Base-by-base conservation (phyloP, 1,139 yeast genomes). In the Sugiyamaella novakii region DNA sequence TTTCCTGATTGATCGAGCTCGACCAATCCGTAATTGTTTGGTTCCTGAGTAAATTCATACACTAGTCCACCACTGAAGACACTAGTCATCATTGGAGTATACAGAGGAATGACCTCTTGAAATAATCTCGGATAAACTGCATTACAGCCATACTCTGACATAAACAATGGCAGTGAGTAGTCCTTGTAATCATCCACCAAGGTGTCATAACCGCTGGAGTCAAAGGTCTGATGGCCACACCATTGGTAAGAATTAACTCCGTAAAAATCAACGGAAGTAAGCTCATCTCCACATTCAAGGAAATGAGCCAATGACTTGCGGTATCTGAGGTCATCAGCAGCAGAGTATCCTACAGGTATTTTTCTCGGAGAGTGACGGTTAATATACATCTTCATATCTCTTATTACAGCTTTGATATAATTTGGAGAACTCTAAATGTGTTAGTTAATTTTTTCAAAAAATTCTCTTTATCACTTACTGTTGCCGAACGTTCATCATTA, bases 221-320 rank as follows among this genome's bases (percentile, higher is more conserved):
- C 59, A 78, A 84, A 87, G 49, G 78, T 74, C 34, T 80, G 78
- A 15, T 78, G 65, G 43, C 91, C 85, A 49, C 98, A 92, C 98
- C 98, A 92, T 65, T 89, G 96, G 67, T 92, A 92, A 0, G 96
- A 84, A 66, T 92, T 92, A 48, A 92, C 91, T 3, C 98, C 98
- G 69, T 88, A 91, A 64, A 92, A 92, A 65, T 92, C 98, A 25
- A 88, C 87, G 1, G 84, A 70, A 43, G 85, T 83, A 10, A 64
- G 63, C 12, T 79, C 82, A 35, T 79, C 78, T 14, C 78, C 74
- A 63, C 98, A 92, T 62, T 86, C 92, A 55, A 92, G 76, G 64
- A 88, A 92, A 53, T 81, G 76, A 2, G 96, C 87, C 48, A 89
- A 73, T 0, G 96, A 78, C 11, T 79, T 79, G 58, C 98, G 76